Evolutionary conservation across 139 green algal genomes (phyloP), one percentile per base, ranked within the genome.

Genomic region (Mesotaenium endlicherianum): DNA sequence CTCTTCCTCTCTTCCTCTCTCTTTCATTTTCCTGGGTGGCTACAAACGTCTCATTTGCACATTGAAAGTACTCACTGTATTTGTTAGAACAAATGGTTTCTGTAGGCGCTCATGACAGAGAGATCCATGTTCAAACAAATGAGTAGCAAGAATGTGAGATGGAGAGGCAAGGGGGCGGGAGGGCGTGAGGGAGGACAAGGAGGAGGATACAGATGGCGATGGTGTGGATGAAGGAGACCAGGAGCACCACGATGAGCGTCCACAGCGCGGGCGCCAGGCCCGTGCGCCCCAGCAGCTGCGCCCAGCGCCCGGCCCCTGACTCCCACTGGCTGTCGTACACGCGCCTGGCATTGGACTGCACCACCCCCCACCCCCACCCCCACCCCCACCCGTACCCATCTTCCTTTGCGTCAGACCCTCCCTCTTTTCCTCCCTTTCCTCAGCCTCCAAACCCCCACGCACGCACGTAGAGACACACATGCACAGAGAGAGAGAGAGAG

Each of bases 221-320:
- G 20, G 42, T 20, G 1, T 69, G 36, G 2, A 85, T 85, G 71
- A 86, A 86, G 40, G 38, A 36, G 0, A 84, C 39, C 0, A 85
- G n/a, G 0, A 88, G 69, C 0, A 30, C 31, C 1, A 88, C 8
- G 16, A 88, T 87, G 45, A 87, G 57, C 2, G 16, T 58, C 83
- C 78, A 87, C 0, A 88, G 84, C 20, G 58, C 30, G 0, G 83
- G 83, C 20, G 83, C 83, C 0, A 88, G 77, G 0, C 83, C 83
- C 36, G 38, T 50, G 26, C 47, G 26, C 6, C 36, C 47, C 47
- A 86, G n/a, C n/a, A n/a, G 11, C 71, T 75, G 49, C n/a, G 42
- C 77, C 36, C 70, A 44, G 26, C 34, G 14, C 0, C 67, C 68
- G 26, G n/a, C n/a, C n/a, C 81, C 81, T 6, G 30, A 36, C 40